A percentile compares a stretch with the other conserved stretches of the same genome.
phyloP scores from a whole-genome alignment of 106 monocot species.

The Chionographis japonica region DNA sequence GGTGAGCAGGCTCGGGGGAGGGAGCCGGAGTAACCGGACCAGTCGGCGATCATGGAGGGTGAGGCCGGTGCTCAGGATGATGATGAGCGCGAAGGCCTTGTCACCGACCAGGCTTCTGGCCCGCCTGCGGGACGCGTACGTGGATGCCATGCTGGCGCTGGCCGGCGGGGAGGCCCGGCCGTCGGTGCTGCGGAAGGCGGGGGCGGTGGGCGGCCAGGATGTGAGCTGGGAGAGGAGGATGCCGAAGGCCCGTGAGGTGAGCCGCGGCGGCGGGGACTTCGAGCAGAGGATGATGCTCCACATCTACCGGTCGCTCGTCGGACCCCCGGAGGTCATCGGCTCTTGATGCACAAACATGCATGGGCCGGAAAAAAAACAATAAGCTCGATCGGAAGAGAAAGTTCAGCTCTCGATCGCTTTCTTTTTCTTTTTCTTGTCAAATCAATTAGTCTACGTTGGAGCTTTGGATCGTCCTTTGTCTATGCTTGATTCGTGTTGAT shows the following conservation, averaged over 20 bases:
- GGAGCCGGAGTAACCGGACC: neutral
- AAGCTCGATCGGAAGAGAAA: no score
- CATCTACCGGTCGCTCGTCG: neutral
- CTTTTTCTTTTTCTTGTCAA: no score
- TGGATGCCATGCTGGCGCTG: neutral
- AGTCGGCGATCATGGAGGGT: neutral
- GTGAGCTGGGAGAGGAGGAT: conserved; percentile 24
- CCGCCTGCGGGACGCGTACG: conserved; percentile 3
- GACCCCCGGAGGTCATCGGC: neutral
- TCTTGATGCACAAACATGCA: no score
- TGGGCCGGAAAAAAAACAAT: no score
- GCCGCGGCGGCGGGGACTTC: conserved; percentile 5
- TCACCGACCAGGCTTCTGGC: neutral
- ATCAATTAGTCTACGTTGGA: no score
- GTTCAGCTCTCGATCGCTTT: no score
- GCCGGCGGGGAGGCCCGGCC: neutral
- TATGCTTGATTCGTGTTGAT: no score
- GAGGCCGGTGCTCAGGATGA: neutral
- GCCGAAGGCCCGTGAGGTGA: conserved; percentile 18
- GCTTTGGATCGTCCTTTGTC: no score
- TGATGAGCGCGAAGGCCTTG: neutral
- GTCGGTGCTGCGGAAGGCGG: neutral
- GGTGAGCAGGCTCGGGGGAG: neutral
- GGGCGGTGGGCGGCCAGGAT: neutral
- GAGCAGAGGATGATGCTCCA: conserved; percentile 10